Base-by-base conservation (phyloP, 345 rosid genomes). In the Punica granatum region DNA sequence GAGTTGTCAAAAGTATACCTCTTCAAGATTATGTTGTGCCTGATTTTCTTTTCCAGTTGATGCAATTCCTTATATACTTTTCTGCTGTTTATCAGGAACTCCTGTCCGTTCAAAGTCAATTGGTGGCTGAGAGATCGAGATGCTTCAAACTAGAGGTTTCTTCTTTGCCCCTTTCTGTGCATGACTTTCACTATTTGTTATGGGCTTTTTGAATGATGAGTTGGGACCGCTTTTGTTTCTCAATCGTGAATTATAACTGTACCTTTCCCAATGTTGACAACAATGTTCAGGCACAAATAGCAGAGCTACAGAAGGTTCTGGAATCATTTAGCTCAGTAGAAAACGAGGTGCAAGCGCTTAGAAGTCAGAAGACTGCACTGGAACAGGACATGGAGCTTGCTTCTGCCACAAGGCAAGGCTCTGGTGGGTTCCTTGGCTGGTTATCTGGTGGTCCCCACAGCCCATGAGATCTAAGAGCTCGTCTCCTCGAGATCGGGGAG, bases 61-160 rank as follows among this genome's bases (percentile, higher is more conserved):
- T 26, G 13, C 12, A 21, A 7, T 51, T 51, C 5, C 13, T n/a
- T 19, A 6, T 46, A 46, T 46, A 28, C 4, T 15, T 19, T 21
- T 30, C 7, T 62, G 41, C 49, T 35, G 18, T 25, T 63, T 54
- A 39, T 67, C 80, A 94, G 99, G 97, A 94, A 82, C 89, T 91
- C 63, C 86, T 83, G 36, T 94, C 97, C 28, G 95, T 94, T 67
- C 92, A 86, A 76, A 91, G 96, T 76, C 98, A 91, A 79, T 87
- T 89, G 63, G 77, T 76, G 58, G 79, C 96, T 3, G 99, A 94
- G 84, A 88, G 97, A 79, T 94, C 98, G 77, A 86, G 99, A 89
- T 94, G 97, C 90, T 89, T 88, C 67, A 94, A 91, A 78, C 84
- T 91, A 66, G 99, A 94, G 99, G 99, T 94, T 70, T 33, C 32